Conservation (phyloP, 495 filamentous ascomycete genomes). For the Penicillium alfredii region DNA sequence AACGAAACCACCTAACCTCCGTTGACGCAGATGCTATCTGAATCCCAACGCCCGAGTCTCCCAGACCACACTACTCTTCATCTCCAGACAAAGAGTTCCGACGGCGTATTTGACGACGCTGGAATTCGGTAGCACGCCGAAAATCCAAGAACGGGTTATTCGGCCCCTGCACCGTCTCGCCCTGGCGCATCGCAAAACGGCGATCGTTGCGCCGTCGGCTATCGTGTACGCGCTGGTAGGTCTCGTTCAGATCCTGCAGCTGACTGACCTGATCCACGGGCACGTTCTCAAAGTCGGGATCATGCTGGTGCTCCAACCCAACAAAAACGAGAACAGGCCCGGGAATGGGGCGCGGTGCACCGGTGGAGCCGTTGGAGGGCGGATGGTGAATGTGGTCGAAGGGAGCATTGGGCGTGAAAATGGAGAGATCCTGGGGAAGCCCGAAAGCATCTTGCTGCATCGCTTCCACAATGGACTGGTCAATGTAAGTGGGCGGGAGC, state of each 20-base stretch:
- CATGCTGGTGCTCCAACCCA: not conserved
- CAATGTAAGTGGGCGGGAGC: not conserved
- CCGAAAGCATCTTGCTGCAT: conserved; percentile 1
- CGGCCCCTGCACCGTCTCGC: not conserved
- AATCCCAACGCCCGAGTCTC: no score
- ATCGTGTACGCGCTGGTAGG: not conserved
- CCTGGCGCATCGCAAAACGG: conserved; percentile 2
- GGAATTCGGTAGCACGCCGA: conserved; percentile 18
- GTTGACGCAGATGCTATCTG: no score
- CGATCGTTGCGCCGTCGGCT: not conserved
- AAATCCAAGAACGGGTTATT: conserved; percentile 19
- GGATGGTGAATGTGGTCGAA: no score
- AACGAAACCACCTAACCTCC: no score
- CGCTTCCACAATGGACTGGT: not conserved
- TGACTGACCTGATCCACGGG: not conserved
- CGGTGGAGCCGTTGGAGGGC: not conserved
- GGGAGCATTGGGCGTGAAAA: no score
- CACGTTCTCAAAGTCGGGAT: no score
- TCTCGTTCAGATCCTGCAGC: conserved; percentile 2
- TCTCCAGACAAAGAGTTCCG: no score
- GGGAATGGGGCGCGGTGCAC: not conserved
- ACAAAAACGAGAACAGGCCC: not conserved
- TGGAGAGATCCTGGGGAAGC: not conserved
- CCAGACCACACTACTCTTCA: no score
- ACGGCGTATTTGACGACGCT: conserved; percentile 14